phyloP scores from a whole-genome alignment of 257 asterid species.

The Forsythia suspensa region DNA sequence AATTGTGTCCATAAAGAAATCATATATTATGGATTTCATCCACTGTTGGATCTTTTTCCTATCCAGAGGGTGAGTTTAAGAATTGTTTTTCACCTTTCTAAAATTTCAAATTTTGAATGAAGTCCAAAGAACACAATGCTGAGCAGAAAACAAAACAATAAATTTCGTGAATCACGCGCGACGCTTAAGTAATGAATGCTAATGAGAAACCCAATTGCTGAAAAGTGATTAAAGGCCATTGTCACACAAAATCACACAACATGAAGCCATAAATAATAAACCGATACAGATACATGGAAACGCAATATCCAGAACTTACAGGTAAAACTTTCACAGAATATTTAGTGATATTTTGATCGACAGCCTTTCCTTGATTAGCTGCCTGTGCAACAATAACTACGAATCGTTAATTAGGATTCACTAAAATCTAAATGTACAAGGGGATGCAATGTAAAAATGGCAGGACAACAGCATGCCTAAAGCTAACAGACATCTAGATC shows the following conservation, averaged over 20 bases:
- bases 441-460: not conserved
- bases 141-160: not conserved
- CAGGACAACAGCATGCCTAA: not conserved
- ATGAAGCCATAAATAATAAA: not conserved
- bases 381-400: conserved; percentile 45
- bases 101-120: not conserved
- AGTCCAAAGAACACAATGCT: not conserved
- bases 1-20: not conserved
- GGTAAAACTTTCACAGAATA: conserved; percentile 81
- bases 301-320: conserved; percentile 49
- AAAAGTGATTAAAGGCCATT: not conserved
- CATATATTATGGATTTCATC: not conserved
- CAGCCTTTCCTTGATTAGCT: conserved; percentile 55
- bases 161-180: not conserved
- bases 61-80: not conserved
- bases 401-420: not conserved
- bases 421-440: not conserved
- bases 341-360: conserved; percentile 74
- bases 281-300: not conserved
- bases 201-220: not conserved
- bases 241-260: not conserved
- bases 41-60: not conserved
- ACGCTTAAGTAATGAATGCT: not conserved
- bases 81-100: not conserved
- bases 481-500: not conserved